Conservation (phyloP, 1,139 yeast species). For the Yamadazyma siamensis region DNA sequence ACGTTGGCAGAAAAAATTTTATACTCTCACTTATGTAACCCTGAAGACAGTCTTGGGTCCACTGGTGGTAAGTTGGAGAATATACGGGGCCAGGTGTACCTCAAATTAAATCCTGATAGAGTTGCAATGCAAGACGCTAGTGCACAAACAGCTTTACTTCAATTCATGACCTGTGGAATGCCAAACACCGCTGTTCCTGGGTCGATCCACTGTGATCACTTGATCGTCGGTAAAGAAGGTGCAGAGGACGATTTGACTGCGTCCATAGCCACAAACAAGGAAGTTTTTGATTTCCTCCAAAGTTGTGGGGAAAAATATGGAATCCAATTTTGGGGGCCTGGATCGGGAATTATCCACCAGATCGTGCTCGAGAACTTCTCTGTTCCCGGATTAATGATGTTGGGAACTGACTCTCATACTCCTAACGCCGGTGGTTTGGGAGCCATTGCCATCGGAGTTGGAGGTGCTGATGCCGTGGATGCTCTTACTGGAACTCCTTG, state of each 20-base stretch:
- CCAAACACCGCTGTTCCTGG: conserved; percentile 85
- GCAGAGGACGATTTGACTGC: conserved; percentile 71
- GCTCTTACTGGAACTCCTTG: conserved; percentile 97
- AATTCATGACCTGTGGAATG: conserved; percentile 96
- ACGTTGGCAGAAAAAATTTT: conserved; percentile 92
- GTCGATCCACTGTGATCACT: conserved; percentile 94
- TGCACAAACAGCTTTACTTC: conserved; percentile 95
- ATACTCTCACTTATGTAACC: conserved; percentile 84
- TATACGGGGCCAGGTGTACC: conserved; percentile 79
- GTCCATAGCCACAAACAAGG: conserved; percentile 82
- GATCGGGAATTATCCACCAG: conserved; percentile 97
- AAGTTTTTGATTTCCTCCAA: conserved; percentile 89
- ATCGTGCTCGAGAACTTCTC: conserved; percentile 93
- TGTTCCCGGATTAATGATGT: conserved; percentile 93
- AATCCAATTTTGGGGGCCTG: conserved; percentile 98
- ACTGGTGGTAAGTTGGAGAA: conserved; percentile 46
- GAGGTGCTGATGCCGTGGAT: conserved; percentile 99
- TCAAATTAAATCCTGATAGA: conserved; percentile 93
- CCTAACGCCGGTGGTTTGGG: conserved; percentile 99
- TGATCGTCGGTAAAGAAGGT: conserved; percentile 93
- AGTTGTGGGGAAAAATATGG: conserved; percentile 92
- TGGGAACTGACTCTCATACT: conserved; percentile 96
- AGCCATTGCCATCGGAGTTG: conserved; percentile 96
- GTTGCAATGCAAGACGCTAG: conserved; percentile 99
- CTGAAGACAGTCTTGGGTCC: conserved; percentile 67